These are phyloP conservation scores for Theileria equi DNA, from an alignment of 169 alveolate genomes.

Conservation along the genomic window DNA sequence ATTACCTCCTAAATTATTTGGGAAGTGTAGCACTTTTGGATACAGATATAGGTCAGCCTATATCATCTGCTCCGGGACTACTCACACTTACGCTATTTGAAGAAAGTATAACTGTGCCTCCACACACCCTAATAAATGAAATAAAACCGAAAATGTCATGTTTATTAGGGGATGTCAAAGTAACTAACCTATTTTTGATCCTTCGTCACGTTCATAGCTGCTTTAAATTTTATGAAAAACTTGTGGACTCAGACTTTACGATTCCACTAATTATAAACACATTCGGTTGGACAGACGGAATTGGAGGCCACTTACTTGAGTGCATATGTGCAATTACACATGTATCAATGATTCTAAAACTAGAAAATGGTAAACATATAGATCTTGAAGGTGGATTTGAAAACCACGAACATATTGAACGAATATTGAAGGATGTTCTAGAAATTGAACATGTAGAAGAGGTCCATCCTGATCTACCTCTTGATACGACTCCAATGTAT, in stretches of 20 bases:
- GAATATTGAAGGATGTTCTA: not conserved
- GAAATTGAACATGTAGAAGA: not conserved
- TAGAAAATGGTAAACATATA: not conserved
- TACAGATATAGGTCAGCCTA: conserved; percentile 62
- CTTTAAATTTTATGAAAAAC: conserved; percentile 22
- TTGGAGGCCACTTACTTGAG: conserved; percentile 47
- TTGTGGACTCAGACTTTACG: conserved; percentile 19
- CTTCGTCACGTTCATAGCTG: conserved; percentile 24
- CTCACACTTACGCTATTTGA: conserved; percentile 31
- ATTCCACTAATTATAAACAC: conserved; percentile 51
- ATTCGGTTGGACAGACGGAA: conserved; percentile 51
- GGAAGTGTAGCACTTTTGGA: conserved; percentile 43
- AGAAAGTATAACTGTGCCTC: conserved; percentile 31
- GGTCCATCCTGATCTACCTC: not conserved
- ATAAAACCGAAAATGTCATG: conserved; percentile 24
- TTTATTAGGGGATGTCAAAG: conserved; percentile 45
- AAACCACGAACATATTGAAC: not conserved
- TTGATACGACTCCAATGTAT: conserved; percentile 8
- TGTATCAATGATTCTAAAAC: conserved; percentile 24
- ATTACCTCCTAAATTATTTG: conserved; percentile 38
- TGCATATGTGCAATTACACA: conserved; percentile 26
- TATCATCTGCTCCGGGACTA: conserved; percentile 46
- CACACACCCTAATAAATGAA: conserved; percentile 20
- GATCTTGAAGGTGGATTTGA: not conserved
- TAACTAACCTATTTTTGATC: conserved; percentile 17